Conservation (phyloP, 2,329 filamentous ascomycete genomes). For the Fusarium multiceps region DNA sequence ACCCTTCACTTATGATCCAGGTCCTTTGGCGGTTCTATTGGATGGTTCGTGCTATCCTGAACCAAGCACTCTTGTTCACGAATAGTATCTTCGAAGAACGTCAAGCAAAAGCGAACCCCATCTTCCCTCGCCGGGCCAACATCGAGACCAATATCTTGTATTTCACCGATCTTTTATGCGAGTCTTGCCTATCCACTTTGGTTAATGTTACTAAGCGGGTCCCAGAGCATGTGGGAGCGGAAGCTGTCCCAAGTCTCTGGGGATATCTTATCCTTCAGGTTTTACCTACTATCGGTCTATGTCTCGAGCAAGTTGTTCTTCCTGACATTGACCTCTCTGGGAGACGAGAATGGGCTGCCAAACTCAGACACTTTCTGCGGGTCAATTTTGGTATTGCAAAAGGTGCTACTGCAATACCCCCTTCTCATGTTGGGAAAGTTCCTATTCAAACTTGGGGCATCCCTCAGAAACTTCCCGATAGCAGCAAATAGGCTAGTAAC, state of each 20-base stretch:
- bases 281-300: background rate
- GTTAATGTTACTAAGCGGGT: background rate
- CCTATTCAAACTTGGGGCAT: background rate
- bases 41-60: background rate
- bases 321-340: background rate
- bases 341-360: background rate
- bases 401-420: background rate
- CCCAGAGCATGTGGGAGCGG: background rate
- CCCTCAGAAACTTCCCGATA: background rate
- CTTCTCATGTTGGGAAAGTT: background rate
- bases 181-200: background rate
- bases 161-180: background rate
- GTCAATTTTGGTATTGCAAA: background rate
- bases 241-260: background rate
- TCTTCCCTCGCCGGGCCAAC: background rate
- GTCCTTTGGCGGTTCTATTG: background rate
- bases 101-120: background rate
- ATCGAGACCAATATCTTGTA: background rate
- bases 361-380: background rate
- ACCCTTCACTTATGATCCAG: background rate
- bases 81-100: background rate
- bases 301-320: background rate
- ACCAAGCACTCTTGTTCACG: background rate
- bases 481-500: fast-evolving
- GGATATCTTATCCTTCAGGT: background rate